Conservation (phyloP, 108 stramenopile genomes). For the Pseudonitzschia multiseries region DNA sequence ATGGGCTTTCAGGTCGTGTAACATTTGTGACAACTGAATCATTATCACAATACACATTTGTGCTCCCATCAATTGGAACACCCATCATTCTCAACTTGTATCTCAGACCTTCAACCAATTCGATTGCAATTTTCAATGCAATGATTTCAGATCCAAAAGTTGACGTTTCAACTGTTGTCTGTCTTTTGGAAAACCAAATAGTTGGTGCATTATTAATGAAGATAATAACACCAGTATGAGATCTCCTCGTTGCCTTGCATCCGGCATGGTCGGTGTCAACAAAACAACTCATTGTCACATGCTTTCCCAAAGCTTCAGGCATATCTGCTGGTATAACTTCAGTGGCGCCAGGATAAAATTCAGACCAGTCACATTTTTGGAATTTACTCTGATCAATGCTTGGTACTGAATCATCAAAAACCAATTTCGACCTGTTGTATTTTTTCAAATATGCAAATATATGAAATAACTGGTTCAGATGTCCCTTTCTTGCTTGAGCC, state of each 20-base stretch:
- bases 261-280: too few species aligned
- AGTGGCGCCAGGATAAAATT: too few species aligned
- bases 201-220: slow-evolving; percentile 54
- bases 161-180: slow-evolving; percentile 51
- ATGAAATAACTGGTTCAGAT: not conserved
- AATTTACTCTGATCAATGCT: not conserved
- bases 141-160: slow-evolving; percentile 55
- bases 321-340: too few species aligned
- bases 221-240: slow-evolving; percentile 53
- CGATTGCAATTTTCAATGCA: slow-evolving; percentile 27
- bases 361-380: not conserved
- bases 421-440: slow-evolving; percentile 26
- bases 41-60: too few species aligned
- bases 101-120: slow-evolving; percentile 32
- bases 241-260: slow-evolving; percentile 40
- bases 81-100: slow-evolving; percentile 37
- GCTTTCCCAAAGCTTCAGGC: not conserved
- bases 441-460: slow-evolving; percentile 29
- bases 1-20: slow-evolving; percentile 39
- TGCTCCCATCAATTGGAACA: too few species aligned
- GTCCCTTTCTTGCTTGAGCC: too few species aligned
- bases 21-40: slow-evolving; percentile 26
- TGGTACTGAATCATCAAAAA: slow-evolving; percentile 28
- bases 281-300: not conserved
- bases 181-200: slow-evolving; percentile 50